phyloP scores from a whole-genome alignment of 2,329 filamentous ascomycete species.

The Tolypocladium sp. region DNA sequence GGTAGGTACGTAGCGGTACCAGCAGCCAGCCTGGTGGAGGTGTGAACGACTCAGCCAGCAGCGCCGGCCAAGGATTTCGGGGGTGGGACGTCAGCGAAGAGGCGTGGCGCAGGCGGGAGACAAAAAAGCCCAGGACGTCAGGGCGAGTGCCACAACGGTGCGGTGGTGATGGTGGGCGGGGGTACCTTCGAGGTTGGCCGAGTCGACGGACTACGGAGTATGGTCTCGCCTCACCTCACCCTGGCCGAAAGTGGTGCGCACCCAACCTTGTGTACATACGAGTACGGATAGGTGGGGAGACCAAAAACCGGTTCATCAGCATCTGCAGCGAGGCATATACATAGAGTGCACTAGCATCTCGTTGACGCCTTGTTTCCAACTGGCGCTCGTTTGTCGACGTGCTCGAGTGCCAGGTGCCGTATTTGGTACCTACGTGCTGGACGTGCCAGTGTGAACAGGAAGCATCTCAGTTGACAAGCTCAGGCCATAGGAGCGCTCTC shows the following conservation, averaged over 20 bases:
- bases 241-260: background rate
- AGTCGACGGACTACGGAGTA: background rate
- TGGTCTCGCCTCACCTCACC: background rate
- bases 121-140: background rate
- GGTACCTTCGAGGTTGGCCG: background rate
- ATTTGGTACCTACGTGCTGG: too few species aligned
- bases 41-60: background rate
- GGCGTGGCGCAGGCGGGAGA: background rate
- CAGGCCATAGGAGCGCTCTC: too few species aligned
- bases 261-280: background rate
- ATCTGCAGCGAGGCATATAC: background rate
- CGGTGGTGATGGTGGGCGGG: background rate
- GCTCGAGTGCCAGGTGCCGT: too few species aligned
- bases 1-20: background rate
- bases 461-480: too few species aligned
- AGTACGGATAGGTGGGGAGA: background rate
- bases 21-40: background rate
- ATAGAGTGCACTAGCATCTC: background rate
- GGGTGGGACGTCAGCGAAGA: background rate
- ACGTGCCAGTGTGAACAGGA: too few species aligned
- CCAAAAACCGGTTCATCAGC: background rate
- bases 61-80: background rate
- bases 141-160: background rate
- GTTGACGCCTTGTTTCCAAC: background rate
- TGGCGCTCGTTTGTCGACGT: background rate